Conservation (phyloP, 2,329 filamentous ascomycete species). For the Pseudogymnoascus verrucosus region DNA sequence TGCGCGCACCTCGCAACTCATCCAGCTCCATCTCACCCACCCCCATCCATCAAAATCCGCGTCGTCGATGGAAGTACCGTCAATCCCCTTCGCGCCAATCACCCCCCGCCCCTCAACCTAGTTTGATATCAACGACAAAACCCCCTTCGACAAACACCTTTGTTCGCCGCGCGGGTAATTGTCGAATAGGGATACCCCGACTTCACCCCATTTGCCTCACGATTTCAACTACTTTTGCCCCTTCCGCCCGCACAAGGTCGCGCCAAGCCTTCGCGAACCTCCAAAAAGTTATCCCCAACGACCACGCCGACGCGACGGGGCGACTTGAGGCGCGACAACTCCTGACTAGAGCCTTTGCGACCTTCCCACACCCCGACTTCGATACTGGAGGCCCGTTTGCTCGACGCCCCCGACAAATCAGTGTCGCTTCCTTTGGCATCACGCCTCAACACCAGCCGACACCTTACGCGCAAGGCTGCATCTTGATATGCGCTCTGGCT, state of each 20-base stretch:
- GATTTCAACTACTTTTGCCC: neutral
- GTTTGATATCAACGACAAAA: slow-evolving; percentile 10
- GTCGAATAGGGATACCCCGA: neutral
- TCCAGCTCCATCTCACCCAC: slow-evolving; percentile 10
- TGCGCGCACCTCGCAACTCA: slow-evolving; percentile 5
- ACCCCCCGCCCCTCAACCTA: slow-evolving; percentile 9
- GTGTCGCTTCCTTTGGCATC: slow-evolving; percentile 14
- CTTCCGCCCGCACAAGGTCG: slow-evolving; percentile 16
- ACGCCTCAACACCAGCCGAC: slow-evolving; percentile 15
- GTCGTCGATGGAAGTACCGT: slow-evolving; percentile 8
- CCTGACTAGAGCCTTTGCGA: slow-evolving; percentile 6
- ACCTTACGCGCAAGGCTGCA: slow-evolving; percentile 28
- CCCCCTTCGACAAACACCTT: neutral
- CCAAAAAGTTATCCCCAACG: slow-evolving; percentile 22
- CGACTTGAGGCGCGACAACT: slow-evolving; percentile 20
- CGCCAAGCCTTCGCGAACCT: slow-evolving; percentile 26
- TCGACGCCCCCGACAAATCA: slow-evolving; percentile 16
- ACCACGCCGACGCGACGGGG: slow-evolving; percentile 25
- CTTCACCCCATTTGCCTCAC: neutral
- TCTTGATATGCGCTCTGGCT: slow-evolving; percentile 27
- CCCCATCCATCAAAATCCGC: slow-evolving; percentile 9
- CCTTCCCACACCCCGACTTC: slow-evolving; percentile 11
- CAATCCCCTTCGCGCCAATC: slow-evolving; percentile 8
- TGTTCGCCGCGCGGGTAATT: neutral
- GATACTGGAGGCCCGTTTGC: slow-evolving; percentile 12